These are phyloP conservation scores for Knufia fluminis DNA, from an alignment of 2,329 filamentous ascomycete species.

Conservation along the genomic window DNA sequence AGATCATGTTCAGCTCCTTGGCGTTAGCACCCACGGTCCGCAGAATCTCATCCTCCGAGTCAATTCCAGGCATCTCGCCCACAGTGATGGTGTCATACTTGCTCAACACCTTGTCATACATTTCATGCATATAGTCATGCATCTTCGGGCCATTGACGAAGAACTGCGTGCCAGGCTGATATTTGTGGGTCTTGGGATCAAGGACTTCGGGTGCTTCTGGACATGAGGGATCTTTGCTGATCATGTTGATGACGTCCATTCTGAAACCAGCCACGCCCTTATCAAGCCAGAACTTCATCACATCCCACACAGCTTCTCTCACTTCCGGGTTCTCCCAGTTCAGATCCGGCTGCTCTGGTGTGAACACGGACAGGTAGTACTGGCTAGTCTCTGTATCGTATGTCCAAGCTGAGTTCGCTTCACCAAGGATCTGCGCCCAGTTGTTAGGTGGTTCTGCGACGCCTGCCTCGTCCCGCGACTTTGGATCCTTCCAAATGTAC, in stretches of 20 bases:
- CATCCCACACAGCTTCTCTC: slow-evolving; percentile 59
- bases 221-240: slow-evolving; percentile 53
- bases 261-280: slow-evolving; percentile 64
- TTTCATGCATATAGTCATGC: slow-evolving; percentile 32
- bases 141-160: slow-evolving; percentile 28
- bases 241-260: slow-evolving; percentile 56
- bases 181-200: slow-evolving; percentile 32
- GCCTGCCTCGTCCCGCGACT: slow-evolving; percentile 44
- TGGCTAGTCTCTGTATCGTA: slow-evolving; percentile 64
- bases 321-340: slow-evolving; percentile 70
- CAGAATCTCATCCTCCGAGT: slow-evolving; percentile 29
- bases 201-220: slow-evolving; percentile 35
- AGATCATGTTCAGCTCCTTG: slow-evolving; percentile 33
- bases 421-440: slow-evolving; percentile 44
- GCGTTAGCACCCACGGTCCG: slow-evolving; percentile 28
- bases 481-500: slow-evolving; percentile 52
- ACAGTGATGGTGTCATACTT: slow-evolving; percentile 33
- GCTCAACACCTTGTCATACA: slow-evolving; percentile 27
- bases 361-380: slow-evolving; percentile 70
- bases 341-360: slow-evolving; percentile 68
- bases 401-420: slow-evolving; percentile 38
- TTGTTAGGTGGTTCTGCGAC: slow-evolving; percentile 64
- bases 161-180: slow-evolving; percentile 40
- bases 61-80: slow-evolving; percentile 33
- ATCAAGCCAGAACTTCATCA: slow-evolving; percentile 72